These are phyloP conservation scores for Taphrina pruni DNA, from an alignment of 1,139 yeast species.

Conservation along the genomic window DNA sequence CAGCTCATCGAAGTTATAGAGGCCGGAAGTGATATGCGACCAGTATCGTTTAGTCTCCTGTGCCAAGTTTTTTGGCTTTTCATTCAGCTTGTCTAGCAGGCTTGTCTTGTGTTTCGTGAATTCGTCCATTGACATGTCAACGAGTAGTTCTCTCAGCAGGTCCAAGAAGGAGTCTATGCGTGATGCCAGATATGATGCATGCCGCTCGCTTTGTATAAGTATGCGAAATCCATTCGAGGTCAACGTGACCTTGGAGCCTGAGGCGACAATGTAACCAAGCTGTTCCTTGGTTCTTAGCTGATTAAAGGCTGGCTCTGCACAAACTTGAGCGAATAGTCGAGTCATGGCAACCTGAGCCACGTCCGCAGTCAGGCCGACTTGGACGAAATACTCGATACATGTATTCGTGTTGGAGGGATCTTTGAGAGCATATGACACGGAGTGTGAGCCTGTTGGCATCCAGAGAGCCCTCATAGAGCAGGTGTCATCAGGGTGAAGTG, in stretches of 20 bases:
- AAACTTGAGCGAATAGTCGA: constrained; percentile 71
- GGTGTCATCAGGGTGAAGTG: constrained; percentile 12
- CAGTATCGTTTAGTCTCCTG: constrained; percentile 77
- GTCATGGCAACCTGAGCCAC: constrained; percentile 57
- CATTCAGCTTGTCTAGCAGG: constrained; percentile 66
- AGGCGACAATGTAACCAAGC: constrained; percentile 85
- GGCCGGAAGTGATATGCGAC: constrained; percentile 73
- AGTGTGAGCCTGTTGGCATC: constrained; percentile 27
- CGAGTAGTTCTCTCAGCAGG: constrained; percentile 54
- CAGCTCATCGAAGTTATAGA: constrained; percentile 67
- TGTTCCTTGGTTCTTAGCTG: constrained; percentile 92
- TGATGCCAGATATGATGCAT: constrained; percentile 73
- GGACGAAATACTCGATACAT: constrained; percentile 78
- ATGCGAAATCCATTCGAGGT: constrained; percentile 78
- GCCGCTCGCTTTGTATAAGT: constrained; percentile 83
- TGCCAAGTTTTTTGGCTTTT: constrained; percentile 73
- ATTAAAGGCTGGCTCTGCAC: constrained; percentile 86
- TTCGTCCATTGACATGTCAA: constrained; percentile 62
- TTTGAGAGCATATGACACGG: constrained; percentile 59
- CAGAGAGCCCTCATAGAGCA: constrained; percentile 23
- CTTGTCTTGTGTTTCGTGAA: constrained; percentile 73
- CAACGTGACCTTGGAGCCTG: constrained; percentile 70
- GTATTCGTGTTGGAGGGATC: constrained; percentile 82
- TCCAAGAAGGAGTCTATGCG: constrained; percentile 73
- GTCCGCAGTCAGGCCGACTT: constrained; percentile 62